phyloP scores from a whole-genome alignment of 2,329 filamentous ascomycete species.

The Coniochaeta hoffmannii region DNA sequence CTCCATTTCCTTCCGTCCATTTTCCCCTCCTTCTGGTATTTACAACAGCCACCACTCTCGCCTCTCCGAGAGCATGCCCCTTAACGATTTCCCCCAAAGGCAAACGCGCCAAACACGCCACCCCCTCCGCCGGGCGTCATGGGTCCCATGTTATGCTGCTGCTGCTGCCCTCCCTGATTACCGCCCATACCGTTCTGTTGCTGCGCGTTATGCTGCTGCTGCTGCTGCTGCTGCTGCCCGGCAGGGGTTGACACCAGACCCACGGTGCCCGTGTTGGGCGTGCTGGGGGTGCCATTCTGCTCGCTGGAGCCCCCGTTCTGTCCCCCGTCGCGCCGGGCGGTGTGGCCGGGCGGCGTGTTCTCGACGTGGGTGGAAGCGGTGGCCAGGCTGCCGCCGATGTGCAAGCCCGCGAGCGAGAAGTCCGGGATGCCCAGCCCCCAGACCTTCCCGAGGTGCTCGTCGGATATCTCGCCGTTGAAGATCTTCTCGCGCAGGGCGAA shows the following conservation, averaged over 20 bases:
- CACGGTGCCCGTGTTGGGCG: conserved; percentile 56
- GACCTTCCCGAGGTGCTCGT: conserved; percentile 81
- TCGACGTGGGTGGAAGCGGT: conserved; percentile 29
- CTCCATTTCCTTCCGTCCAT: not conserved
- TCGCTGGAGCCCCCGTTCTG: conserved; percentile 17
- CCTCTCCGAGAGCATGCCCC: not conserved
- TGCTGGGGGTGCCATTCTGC: conserved; percentile 49
- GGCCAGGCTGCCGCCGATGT: conserved; percentile 11
- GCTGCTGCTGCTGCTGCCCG: conserved; percentile 31
- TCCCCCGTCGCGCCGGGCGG: conserved; percentile 21
- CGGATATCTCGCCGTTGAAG: conserved; percentile 73
- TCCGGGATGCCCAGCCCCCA: conserved; percentile 82
- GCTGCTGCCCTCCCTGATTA: not conserved
- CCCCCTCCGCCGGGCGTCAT: conserved; percentile 73
- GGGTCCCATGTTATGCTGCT: conserved; percentile 44
- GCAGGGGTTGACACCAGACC: conserved; percentile 50
- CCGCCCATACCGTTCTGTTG: conserved; percentile 39
- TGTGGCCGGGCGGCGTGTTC: conserved; percentile 12
- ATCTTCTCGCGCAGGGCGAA: conserved; percentile 88
- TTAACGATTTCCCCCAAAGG: conserved; percentile 29
- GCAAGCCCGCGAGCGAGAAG: conserved; percentile 31
- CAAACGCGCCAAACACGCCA: conserved; percentile 70
- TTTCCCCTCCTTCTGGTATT: not conserved
- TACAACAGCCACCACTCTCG: not conserved
- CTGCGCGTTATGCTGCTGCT: conserved; percentile 38